Evolutionary conservation across 2,329 filamentous ascomycete genomes (phyloP).

Genomic region (Monosporascus sp.): DNA sequence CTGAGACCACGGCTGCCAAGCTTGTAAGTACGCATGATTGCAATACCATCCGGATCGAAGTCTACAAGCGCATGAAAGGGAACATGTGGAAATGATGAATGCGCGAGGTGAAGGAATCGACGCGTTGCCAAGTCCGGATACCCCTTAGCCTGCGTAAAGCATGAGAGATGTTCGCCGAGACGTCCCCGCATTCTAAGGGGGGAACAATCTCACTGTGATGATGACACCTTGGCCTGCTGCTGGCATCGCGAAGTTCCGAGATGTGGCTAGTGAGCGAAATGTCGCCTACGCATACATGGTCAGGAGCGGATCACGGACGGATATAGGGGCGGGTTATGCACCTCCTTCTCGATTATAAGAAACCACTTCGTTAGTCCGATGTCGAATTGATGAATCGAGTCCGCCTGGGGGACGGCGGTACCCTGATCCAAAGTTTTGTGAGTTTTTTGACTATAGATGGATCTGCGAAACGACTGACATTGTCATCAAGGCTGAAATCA

Average conservation of each 20-base stretch:
- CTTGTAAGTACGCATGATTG: slow-evolving; percentile 70
- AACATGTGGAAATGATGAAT: slow-evolving; percentile 40
- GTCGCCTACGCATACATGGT: slow-evolving; percentile 52
- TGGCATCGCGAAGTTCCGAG: slow-evolving; percentile 47
- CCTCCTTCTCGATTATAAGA: slow-evolving; percentile 76
- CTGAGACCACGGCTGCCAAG: slow-evolving; percentile 58
- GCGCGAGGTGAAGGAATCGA: slow-evolving; percentile 54
- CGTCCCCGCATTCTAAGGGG: too few species aligned
- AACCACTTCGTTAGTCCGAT: slow-evolving; percentile 55
- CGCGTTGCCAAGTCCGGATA: slow-evolving; percentile 73
- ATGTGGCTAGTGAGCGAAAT: slow-evolving; percentile 61
- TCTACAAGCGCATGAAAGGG: slow-evolving; percentile 64
- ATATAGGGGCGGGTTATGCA: slow-evolving; percentile 17
- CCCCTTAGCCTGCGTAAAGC: slow-evolving; percentile 61
- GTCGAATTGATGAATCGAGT: slow-evolving; percentile 44
- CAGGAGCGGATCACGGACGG: not conserved
- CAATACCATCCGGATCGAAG: slow-evolving; percentile 70
- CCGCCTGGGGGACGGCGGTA: slow-evolving; percentile 51
- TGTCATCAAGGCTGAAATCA: slow-evolving; percentile 22
- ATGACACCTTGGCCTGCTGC: slow-evolving; percentile 54
- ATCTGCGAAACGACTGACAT: slow-evolving; percentile 17
- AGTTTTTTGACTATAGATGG: not conserved
- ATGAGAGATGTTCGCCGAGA: slow-evolving; percentile 4
- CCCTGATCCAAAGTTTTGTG: slow-evolving; percentile 39
- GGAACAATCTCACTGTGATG: slow-evolving; percentile 50